These are phyloP conservation scores for Eucalyptus brandiana DNA, from an alignment of 345 rosid species.

Conservation along the genomic window DNA sequence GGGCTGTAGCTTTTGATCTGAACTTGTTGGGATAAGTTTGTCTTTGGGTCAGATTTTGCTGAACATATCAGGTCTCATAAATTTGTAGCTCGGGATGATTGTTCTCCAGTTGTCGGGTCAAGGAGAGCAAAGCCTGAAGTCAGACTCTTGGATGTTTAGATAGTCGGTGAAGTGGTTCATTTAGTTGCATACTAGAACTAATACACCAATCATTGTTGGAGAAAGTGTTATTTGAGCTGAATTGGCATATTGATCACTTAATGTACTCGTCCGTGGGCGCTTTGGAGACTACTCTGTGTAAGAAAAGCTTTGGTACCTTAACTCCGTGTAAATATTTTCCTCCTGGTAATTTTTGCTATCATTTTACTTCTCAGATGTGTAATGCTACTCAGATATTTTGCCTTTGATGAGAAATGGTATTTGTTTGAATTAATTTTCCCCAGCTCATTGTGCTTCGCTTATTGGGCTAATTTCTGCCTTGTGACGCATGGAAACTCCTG, in stretches of 20 bases:
- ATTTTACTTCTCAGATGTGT: neutral
- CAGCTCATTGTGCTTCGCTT: neutral
- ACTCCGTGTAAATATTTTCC: neutral
- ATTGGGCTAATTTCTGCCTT: neutral
- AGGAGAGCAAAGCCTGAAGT: neutral
- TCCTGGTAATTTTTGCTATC: neutral
- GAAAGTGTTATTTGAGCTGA: neutral
- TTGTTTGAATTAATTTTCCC: neutral
- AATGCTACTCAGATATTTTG: neutral
- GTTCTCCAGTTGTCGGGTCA: neutral
- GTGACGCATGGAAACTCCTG: slow-evolving; percentile 1
- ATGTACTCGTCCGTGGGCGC: neutral
- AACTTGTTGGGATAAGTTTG: neutral
- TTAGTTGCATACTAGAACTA: neutral
- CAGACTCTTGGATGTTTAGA: neutral
- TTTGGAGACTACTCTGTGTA: neutral
- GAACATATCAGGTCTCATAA: neutral
- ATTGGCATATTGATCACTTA: neutral
- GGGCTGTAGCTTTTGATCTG: neutral
- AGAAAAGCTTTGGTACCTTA: neutral
- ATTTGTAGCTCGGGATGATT: neutral
- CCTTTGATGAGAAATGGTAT: neutral
- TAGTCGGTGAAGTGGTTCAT: neutral
- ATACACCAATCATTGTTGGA: neutral
- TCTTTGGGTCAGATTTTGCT: neutral